Evolutionary conservation across 1,284 basidiomycete genomes (phyloP), one percentile per base, ranked within the genome.

Genomic region (Albatrellus sp.): DNA sequence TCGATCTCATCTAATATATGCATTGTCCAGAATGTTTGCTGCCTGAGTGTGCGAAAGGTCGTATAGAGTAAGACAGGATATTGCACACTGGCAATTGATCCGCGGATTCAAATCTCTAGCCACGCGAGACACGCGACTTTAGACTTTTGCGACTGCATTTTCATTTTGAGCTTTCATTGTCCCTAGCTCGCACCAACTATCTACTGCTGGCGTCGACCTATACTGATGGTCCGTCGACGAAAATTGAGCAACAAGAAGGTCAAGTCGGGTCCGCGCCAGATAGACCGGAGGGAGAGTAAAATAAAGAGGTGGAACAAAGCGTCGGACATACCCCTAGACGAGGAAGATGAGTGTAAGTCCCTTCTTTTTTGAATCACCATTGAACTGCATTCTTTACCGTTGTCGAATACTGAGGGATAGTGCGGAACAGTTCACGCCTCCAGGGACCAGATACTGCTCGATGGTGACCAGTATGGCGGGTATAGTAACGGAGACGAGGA

Each of bases 371-470:
- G 19, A 20, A 34, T n/a, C 17, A 37, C 36, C 24, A 13, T 44
- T 14, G 32, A 41, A 17, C 36, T 46, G 14, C 34, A 33, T 24
- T 41, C 46, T 28, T 11, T 9, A 35, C 34, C 10, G 13, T 9
- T 5, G 9, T 13, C 10, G 9, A 24, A 24, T 24, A 24, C 24
- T 24, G 24, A 24, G 24, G n/a, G 24, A 39, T 44, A 31, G 5
- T 47, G 20, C 17, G 8, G 9, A 32, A 13, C 2, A 87, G 84
- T 86, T 54, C 80, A 85, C 57, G 63, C 68, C 0, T 73, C 73
- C 46, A 72, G 78, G 44, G 90, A 96, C 57, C 76, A 78, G 58
- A 86, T 94, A 48, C 68, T 88, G 10, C 68, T 94, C 6, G 78
- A 87, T 42, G 77, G 72, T 10, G 66, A 68, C 32, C 58, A 62